These are phyloP conservation scores for Yamadazyma spencermartinsiae DNA, from an alignment of 1,139 yeast species.

Conservation along the genomic window DNA sequence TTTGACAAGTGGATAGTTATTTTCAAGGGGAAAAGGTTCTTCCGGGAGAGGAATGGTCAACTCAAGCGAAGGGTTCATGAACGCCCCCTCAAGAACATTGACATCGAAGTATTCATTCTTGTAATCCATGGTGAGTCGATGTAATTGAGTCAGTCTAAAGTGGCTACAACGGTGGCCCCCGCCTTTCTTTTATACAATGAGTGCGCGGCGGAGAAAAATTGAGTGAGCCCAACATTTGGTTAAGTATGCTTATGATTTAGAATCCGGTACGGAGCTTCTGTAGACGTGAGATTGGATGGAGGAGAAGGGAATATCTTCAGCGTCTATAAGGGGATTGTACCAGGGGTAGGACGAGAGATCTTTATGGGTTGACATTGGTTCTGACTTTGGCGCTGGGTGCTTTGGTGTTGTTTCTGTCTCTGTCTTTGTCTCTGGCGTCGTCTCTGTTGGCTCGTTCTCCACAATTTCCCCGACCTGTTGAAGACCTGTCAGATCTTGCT, in stretches of 20 bases:
- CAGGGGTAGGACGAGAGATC: not conserved
- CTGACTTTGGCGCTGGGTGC: too few relatives aligned
- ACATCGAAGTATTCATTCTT: conserved; percentile 28
- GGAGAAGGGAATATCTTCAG: not conserved
- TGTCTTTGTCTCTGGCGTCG: too few relatives aligned
- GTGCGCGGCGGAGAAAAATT: too few relatives aligned
- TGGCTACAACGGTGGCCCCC: too few relatives aligned
- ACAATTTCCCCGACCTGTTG: too few relatives aligned
- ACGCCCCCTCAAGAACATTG: conserved; percentile 40
- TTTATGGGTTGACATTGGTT: not conserved
- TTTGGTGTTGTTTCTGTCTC: too few relatives aligned
- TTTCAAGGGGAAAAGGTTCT: conserved; percentile 27
- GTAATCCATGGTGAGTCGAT: not conserved
- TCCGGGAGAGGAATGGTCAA: conserved; percentile 46
- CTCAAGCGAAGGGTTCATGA: conserved; percentile 30
- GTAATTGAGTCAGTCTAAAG: too few relatives aligned
- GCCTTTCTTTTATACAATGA: too few relatives aligned
- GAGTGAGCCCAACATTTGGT: not conserved
- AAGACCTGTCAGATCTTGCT: too few relatives aligned
- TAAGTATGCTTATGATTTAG: too few relatives aligned
- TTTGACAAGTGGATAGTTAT: conserved; percentile 26
- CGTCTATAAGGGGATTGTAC: not conserved
- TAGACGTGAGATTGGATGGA: not conserved
- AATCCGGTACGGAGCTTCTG: not conserved
- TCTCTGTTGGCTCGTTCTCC: too few relatives aligned